Conservation (phyloP, 2,329 filamentous ascomycete species). For the Ascochyta pisi region DNA sequence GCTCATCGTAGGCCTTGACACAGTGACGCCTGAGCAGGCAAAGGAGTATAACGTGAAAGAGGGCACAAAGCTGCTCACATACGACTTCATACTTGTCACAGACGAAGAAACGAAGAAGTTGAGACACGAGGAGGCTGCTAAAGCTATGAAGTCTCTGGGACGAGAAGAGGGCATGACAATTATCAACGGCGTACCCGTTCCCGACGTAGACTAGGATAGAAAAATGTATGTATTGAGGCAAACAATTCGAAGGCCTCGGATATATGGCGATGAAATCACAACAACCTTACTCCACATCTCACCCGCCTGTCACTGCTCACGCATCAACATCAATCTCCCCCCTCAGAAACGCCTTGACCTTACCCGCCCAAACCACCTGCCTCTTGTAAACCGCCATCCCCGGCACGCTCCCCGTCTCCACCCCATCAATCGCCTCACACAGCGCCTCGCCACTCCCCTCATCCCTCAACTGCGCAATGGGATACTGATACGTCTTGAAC, state of each 20-base stretch:
- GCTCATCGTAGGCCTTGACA: constrained; percentile 56
- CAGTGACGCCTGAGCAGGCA: constrained; percentile 36
- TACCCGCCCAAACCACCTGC: constrained; percentile 62
- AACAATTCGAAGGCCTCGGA: constrained; percentile 9
- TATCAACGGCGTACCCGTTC: constrained; percentile 77
- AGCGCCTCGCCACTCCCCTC: constrained; percentile 63
- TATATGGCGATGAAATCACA: background rate
- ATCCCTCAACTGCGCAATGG: constrained; percentile 60
- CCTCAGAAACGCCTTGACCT: constrained; percentile 59
- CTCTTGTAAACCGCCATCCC: constrained; percentile 66
- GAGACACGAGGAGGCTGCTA: constrained; percentile 69
- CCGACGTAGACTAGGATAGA: constrained; percentile 63
- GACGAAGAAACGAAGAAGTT: constrained; percentile 72
- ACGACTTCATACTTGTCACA: constrained; percentile 80
- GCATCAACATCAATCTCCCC: constrained; percentile 25
- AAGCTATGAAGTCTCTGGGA: constrained; percentile 72
- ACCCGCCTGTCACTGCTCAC: background rate
- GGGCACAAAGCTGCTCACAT: constrained; percentile 68
- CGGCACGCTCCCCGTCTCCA: constrained; percentile 64
- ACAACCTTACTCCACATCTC: background rate
- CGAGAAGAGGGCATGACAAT: constrained; percentile 68
- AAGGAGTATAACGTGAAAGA: constrained; percentile 64
- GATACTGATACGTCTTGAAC: constrained; percentile 69
- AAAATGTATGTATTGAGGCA: constrained; percentile 1
- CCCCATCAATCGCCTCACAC: constrained; percentile 65